Evolutionary conservation across 768 basidiomycete species (phyloP), one percentile per base, ranked within the genome.

Genomic region (Tubosaeta brunneosetosa): DNA sequence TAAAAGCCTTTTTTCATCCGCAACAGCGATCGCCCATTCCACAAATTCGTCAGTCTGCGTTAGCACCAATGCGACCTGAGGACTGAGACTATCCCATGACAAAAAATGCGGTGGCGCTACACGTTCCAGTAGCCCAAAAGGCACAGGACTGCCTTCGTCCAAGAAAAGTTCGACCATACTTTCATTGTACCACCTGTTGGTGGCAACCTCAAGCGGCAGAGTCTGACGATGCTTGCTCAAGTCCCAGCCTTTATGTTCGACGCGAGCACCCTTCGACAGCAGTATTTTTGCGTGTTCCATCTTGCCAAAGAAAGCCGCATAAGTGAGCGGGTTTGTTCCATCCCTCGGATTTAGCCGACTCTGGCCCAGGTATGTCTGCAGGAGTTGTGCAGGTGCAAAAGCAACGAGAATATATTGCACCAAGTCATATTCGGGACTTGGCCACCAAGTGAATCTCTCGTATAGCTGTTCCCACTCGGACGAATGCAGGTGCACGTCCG

Each of bases 11-110:
- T n/a, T 13, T 32, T 45, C 14, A 1, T 53, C 19, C 17, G 0
- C n/a, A 1, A 3, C 3, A 6, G 12, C 3, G 4, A 9, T 8
- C 1, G 44, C 44, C 59, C 59, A 61, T 29, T 60, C 57, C 6
- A 19, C 43, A 16, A 59, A 59, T 13, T 55, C 51, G 12, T 49
- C 45, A 3, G 58, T 55, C 25, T 57, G 56, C 8, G n/a, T n/a
- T n/a, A n/a, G n/a, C n/a, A n/a, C 3, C 22, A 22, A 22, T 3
- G 22, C 22, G 22, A 22, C 22, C 3, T 22, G 22, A 22, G 22
- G 22, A 22, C 22, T 22, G 22, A 22, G 22, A 22, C 22, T 22
- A 22, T 22, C 22, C 22, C 22, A 22, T 22, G 22, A 22, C 22
- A 22, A 22, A 22, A 22, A 22, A 22, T 22, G 22, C 22, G 22